phyloP scores from a whole-genome alignment of 768 basidiomycete species.

The Amanita rubescens region DNA sequence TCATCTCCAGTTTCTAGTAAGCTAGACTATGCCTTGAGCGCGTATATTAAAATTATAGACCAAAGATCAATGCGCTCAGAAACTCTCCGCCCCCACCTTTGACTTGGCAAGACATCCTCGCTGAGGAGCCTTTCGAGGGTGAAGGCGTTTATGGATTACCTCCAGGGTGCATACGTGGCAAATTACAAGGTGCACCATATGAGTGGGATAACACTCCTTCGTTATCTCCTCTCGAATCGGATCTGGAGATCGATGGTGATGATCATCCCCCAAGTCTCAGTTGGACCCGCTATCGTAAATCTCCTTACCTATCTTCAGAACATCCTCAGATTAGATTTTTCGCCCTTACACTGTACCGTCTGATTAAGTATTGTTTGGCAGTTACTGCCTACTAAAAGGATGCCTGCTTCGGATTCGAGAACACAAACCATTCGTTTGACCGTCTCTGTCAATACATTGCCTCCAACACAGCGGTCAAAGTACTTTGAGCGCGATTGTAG shows the following conservation, averaged over 20 bases:
- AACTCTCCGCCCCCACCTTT: conserved; percentile 40
- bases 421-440: too few species aligned
- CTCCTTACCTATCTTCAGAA: neutral
- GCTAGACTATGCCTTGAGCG: conserved; percentile 12
- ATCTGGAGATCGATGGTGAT: conserved; percentile 39
- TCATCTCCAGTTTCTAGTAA: conserved; percentile 67
- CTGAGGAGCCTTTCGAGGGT: conserved; percentile 79
- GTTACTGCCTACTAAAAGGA: too few species aligned
- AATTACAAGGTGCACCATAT: conserved; percentile 26
- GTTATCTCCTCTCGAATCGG: conserved; percentile 57
- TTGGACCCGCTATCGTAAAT: neutral
- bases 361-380: conserved; percentile 5
- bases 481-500: too few species aligned
- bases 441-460: too few species aligned
- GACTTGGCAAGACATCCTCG: conserved; percentile 75
- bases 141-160: conserved; percentile 58
- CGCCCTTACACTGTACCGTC: neutral
- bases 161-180: conserved; percentile 27
- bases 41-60: neutral
- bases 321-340: neutral
- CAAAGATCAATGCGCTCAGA: conserved; percentile 40
- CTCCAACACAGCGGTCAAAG: too few species aligned
- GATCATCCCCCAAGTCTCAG: conserved; percentile 15
- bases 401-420: too few species aligned
- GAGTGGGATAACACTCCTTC: conserved; percentile 59